Conservation (phyloP, 768 basidiomycete genomes). For the Cantharellus anzutake region DNA sequence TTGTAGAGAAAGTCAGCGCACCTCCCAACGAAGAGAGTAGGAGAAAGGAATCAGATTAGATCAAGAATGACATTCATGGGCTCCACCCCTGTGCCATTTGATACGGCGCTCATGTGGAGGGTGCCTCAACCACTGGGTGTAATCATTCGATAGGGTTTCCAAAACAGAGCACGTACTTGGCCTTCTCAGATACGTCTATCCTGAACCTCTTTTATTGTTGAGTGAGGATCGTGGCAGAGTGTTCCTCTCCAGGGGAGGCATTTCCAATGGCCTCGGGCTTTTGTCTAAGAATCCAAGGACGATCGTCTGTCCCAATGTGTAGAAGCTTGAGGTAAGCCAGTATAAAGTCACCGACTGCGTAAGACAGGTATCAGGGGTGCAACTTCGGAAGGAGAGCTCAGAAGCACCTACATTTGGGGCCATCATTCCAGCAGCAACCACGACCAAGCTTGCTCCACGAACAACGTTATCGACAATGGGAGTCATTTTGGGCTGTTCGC, state of each 20-base stretch:
- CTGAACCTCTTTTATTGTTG: no score
- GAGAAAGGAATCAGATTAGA: neutral
- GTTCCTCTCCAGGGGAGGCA: neutral
- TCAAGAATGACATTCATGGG: neutral
- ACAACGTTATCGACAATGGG: neutral
- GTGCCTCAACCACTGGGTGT: neutral
- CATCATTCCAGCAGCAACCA: neutral
- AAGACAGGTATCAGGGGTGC: neutral
- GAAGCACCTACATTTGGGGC: neutral
- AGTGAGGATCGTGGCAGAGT: no score
- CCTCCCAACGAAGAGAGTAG: neutral
- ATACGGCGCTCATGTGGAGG: neutral
- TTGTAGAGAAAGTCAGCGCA: no score
- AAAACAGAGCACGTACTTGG: neutral
- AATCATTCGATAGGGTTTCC: neutral
- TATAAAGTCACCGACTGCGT: neutral
- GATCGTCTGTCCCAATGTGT: neutral
- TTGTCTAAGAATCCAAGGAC: neutral
- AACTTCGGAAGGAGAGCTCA: no score
- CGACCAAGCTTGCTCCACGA: neutral
- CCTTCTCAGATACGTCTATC: no score
- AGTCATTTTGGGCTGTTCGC: neutral
- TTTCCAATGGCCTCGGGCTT: neutral
- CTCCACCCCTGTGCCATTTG: neutral
- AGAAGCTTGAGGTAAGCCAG: neutral